Conservation (phyloP, 257 asterid genomes). For the Jacaranda mimosifolia region DNA sequence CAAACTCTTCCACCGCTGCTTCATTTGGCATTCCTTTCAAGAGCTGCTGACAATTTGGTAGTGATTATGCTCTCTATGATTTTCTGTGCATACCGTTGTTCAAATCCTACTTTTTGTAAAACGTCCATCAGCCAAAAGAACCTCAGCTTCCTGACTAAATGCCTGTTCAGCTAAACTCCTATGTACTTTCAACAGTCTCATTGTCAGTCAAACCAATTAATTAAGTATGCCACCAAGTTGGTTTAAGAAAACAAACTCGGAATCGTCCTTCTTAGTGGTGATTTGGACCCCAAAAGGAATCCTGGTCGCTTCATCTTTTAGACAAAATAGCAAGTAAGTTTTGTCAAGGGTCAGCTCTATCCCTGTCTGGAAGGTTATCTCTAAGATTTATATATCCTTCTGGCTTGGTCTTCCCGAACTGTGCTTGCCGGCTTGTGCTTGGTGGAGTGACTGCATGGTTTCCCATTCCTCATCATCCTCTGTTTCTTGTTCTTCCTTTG, state of each 20-base stretch:
- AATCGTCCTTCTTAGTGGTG: conserved; percentile 82
- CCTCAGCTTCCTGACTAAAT: conserved; percentile 92
- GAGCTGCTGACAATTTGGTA: conserved; percentile 85
- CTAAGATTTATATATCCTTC: conserved; percentile 81
- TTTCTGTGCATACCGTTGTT: conserved; percentile 85
- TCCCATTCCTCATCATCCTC: conserved; percentile 77
- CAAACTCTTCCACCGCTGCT: conserved; percentile 77
- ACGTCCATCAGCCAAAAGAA: conserved; percentile 92
- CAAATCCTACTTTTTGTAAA: conserved; percentile 75
- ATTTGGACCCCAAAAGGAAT: conserved; percentile 84
- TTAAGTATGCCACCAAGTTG: conserved; percentile 90
- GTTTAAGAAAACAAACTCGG: conserved; percentile 71
- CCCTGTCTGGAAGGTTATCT: conserved; percentile 94
- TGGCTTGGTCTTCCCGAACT: conserved; percentile 62
- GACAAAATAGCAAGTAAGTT: conserved; percentile 83
- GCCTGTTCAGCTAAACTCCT: conserved; percentile 91
- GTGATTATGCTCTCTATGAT: conserved; percentile 78
- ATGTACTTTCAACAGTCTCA: conserved; percentile 84
- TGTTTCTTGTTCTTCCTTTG: conserved; percentile 46
- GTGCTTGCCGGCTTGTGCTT: conserved; percentile 63
- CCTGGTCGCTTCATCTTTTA: conserved; percentile 84
- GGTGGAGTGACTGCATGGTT: conserved; percentile 76
- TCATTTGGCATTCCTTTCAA: conserved; percentile 65
- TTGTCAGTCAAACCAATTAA: conserved; percentile 77
- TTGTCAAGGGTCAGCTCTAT: conserved; percentile 84